Evolutionary conservation across 1,139 yeast species (phyloP).

Genomic region (Debaryomyces psychrophilus): DNA sequence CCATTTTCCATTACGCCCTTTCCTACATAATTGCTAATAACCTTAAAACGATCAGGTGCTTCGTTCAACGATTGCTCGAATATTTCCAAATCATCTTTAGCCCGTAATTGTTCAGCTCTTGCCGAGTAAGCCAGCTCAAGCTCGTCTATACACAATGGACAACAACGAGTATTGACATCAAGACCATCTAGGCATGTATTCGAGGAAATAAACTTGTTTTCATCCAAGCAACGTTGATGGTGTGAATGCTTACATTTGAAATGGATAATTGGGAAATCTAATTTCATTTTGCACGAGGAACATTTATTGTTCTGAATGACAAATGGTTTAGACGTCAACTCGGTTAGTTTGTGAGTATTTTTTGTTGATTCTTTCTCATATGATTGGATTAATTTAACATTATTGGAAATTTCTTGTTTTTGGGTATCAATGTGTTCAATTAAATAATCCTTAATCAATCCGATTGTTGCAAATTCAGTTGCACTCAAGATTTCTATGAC

Average conservation of each 20-base stretch:
- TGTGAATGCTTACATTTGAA: conserved; percentile 87
- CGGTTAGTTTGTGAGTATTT: conserved; percentile 56
- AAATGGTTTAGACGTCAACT: conserved; percentile 56
- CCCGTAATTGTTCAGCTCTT: conserved; percentile 60
- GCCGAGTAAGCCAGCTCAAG: conserved; percentile 65
- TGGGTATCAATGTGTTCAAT: conserved; percentile 64
- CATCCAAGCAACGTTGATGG: conserved; percentile 79
- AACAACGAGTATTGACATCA: conserved; percentile 31
- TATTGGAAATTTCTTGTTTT: conserved; percentile 67
- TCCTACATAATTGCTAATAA: conserved; percentile 79
- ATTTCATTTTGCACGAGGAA: conserved; percentile 64
- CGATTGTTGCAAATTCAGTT: conserved; percentile 70
- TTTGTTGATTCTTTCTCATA: conserved; percentile 69
- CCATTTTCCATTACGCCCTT: conserved; percentile 77
- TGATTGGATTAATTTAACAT: conserved; percentile 64
- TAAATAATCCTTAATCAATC: conserved; percentile 70
- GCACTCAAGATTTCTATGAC: conserved; percentile 68
- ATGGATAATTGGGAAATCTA: conserved; percentile 82
- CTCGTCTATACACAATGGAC: conserved; percentile 77
- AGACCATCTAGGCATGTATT: conserved; percentile 12
- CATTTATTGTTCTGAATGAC: conserved; percentile 73
- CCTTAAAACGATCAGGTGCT: conserved; percentile 69
- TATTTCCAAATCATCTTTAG: conserved; percentile 63
- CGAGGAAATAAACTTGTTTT: conserved; percentile 33
- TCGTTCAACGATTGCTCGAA: conserved; percentile 63